Evolutionary conservation across 148 eudicot genomes (phyloP).

Genomic region (Silene latifolia): DNA sequence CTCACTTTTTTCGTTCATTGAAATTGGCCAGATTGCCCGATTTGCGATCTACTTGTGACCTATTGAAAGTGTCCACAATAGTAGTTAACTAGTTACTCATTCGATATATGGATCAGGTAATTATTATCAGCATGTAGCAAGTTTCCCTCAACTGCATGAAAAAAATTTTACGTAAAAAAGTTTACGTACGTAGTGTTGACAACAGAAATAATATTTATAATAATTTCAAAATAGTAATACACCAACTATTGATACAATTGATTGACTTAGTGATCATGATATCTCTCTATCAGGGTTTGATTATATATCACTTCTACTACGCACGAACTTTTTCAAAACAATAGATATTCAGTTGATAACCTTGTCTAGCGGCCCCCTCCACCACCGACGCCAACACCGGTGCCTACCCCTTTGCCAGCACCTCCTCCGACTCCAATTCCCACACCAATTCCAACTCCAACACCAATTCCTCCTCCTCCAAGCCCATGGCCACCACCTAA

Average conservation of each 20-base stretch:
- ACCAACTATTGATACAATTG: constrained; percentile 2
- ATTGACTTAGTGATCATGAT: neutral
- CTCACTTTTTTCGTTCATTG: neutral
- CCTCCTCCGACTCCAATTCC: constrained; percentile 27
- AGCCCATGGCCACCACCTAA: constrained; percentile 22
- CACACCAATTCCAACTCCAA: constrained; percentile 29
- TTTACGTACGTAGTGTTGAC: neutral
- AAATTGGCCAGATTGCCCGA: too few relatives aligned
- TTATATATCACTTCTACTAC: neutral
- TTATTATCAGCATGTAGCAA: neutral
- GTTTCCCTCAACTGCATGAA: neutral
- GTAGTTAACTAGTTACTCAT: neutral
- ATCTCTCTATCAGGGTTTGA: neutral
- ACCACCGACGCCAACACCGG: constrained; percentile 31
- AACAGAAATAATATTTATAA: too few relatives aligned
- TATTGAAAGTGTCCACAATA: too few relatives aligned
- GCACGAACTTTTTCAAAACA: neutral
- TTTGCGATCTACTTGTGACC: too few relatives aligned
- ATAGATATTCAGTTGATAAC: neutral
- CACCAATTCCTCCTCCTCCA: constrained; percentile 28
- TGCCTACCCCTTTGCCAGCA: constrained; percentile 26
- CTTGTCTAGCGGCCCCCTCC: constrained; percentile 23
- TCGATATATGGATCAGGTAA: neutral
- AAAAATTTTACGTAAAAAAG: neutral
- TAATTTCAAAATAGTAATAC: neutral